Conservation (phyloP, 768 basidiomycete species). For the Exidia glandulosa region DNA sequence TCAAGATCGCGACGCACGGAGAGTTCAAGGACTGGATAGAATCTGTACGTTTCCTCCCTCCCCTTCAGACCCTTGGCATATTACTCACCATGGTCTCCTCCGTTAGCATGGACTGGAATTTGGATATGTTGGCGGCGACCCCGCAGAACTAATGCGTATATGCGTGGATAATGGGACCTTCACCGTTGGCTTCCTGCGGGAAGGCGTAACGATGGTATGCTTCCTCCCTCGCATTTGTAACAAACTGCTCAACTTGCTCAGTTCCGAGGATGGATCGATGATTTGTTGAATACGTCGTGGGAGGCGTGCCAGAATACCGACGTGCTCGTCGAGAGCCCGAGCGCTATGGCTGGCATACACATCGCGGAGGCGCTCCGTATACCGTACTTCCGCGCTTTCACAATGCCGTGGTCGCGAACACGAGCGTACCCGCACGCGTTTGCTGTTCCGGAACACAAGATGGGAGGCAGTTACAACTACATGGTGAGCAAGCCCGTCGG, state of each 20-base stretch:
- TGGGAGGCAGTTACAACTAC: constrained; percentile 97
- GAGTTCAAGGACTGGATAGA: constrained; percentile 95
- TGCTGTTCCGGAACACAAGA: constrained; percentile 94
- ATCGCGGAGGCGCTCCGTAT: constrained; percentile 91
- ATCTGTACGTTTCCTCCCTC: constrained; percentile 72
- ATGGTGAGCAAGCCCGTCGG: constrained; percentile 49
- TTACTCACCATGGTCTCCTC: constrained; percentile 1
- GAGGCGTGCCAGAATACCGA: constrained; percentile 93
- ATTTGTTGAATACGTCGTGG: constrained; percentile 90
- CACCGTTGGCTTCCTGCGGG: constrained; percentile 89
- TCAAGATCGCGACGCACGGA: constrained; percentile 87
- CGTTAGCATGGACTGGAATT: constrained; percentile 89
- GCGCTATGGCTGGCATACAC: constrained; percentile 94
- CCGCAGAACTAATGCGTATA: constrained; percentile 94
- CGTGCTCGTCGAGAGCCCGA: constrained; percentile 87
- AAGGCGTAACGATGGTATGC: constrained; percentile 74
- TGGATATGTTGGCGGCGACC: constrained; percentile 90
- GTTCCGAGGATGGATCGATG: constrained; percentile 98
- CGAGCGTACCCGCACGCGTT: constrained; percentile 97
- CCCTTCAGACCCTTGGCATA: neutral
- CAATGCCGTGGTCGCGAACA: constrained; percentile 96
- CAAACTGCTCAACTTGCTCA: constrained; percentile 19
- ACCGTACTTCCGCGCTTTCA: constrained; percentile 92
- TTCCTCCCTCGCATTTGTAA: constrained; percentile 3
- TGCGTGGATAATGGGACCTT: constrained; percentile 98